Conservation (phyloP, 2,329 filamentous ascomycete species). For the Raffaelea albimanens region DNA sequence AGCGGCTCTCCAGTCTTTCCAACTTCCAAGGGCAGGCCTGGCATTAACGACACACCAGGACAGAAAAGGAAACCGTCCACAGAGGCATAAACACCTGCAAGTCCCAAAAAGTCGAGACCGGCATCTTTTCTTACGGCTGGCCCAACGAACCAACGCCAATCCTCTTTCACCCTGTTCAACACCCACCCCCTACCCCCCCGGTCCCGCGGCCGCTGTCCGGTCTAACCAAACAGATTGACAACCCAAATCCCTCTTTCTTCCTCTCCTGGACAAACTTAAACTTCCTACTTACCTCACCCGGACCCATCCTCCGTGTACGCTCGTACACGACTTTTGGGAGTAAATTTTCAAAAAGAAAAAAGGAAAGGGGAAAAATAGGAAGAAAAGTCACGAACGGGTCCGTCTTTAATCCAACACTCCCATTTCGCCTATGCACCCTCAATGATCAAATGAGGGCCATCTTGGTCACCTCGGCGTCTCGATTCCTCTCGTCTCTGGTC, state of each 20-base stretch:
- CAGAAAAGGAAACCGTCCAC: neutral
- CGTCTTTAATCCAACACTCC: neutral
- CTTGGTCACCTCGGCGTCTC: slow-evolving; percentile 31
- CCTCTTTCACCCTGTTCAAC: neutral
- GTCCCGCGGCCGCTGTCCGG: neutral
- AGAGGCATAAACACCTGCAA: neutral
- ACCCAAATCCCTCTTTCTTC: neutral
- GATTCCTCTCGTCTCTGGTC: slow-evolving; percentile 30
- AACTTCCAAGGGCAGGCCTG: neutral
- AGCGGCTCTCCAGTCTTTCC: neutral
- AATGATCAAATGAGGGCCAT: slow-evolving; percentile 36
- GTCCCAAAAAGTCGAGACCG: neutral
- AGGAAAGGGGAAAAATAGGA: neutral
- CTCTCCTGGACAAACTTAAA: neutral
- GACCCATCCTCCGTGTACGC: neutral
- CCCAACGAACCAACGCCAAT: slow-evolving; percentile 1
- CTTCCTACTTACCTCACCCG: neutral
- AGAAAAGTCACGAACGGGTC: no score
- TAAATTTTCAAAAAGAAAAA: no score
- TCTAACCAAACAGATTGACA: neutral
- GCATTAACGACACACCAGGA: slow-evolving; percentile 1
- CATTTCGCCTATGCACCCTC: slow-evolving; percentile 18
- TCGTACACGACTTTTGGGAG: neutral
- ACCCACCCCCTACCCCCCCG: neutral
- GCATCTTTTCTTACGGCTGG: neutral